Evolutionary conservation across 208 protist genomes (phyloP).

Genomic region (Leptomonas seymouri): DNA sequence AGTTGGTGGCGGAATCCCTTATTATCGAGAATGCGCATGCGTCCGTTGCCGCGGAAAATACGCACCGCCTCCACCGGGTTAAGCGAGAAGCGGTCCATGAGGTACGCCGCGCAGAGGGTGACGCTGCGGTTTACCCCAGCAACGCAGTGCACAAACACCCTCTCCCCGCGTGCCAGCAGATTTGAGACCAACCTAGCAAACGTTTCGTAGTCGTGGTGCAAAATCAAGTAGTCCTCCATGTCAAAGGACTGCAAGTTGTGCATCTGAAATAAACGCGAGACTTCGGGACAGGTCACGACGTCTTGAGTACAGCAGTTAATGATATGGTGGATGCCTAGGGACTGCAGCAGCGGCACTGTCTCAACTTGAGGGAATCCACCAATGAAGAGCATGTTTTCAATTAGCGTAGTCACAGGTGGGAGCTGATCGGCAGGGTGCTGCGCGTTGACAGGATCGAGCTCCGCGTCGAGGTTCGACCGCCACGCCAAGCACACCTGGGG

Average conservation of each 20-base stretch:
- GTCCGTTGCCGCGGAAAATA: slow-evolving; percentile 57
- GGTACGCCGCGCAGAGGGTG: slow-evolving; percentile 77
- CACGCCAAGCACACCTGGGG: slow-evolving; percentile 42
- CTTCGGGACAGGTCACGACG: slow-evolving; percentile 31
- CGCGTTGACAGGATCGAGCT: slow-evolving; percentile 46
- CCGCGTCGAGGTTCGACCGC: slow-evolving; percentile 55
- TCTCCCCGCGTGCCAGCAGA: slow-evolving; percentile 39
- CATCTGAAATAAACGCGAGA: slow-evolving; percentile 47
- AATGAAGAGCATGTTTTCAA: slow-evolving; percentile 66
- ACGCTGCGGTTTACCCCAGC: slow-evolving; percentile 89
- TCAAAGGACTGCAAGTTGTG: slow-evolving; percentile 59
- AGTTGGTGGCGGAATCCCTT: slow-evolving; percentile 81
- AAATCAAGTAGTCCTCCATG: slow-evolving; percentile 76
- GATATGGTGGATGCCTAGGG: slow-evolving; percentile 60
- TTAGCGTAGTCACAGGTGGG: slow-evolving; percentile 55
- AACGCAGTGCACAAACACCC: slow-evolving; percentile 89
- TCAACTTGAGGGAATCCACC: slow-evolving; percentile 77
- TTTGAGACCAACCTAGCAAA: slow-evolving; percentile 64
- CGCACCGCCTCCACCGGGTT: slow-evolving; percentile 59
- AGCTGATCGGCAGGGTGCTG: slow-evolving; percentile 27
- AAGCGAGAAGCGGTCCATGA: slow-evolving; percentile 64
- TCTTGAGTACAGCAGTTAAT: slow-evolving; percentile 84
- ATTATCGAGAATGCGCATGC: slow-evolving; percentile 78
- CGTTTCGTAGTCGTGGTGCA: slow-evolving; percentile 71
- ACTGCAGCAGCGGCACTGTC: slow-evolving; percentile 52